Evolutionary conservation across 352 stramenopile genomes (phyloP).

Genomic region (Globisporangium perplexum): DNA sequence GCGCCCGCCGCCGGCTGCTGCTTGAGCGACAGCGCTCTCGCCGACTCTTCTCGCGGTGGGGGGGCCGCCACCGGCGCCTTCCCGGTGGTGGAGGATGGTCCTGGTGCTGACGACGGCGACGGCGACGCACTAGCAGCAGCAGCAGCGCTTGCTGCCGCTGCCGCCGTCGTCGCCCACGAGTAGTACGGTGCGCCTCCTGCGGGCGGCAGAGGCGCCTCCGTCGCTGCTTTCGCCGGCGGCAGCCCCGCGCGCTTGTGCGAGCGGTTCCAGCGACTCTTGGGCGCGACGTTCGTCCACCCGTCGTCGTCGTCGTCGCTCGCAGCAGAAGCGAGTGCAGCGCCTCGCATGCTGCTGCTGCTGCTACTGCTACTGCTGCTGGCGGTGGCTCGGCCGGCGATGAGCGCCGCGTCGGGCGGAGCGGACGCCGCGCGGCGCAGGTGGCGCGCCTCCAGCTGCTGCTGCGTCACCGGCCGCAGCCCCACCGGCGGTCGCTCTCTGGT

Average conservation of each 20-base stretch:
- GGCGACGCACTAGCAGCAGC: too few species aligned
- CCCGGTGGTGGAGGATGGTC: too few species aligned
- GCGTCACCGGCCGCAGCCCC: constrained; percentile 12
- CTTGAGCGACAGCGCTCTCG: neutral
- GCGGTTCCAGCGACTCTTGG: constrained; percentile 10
- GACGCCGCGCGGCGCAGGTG: constrained; percentile 2
- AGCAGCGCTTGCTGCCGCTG: neutral
- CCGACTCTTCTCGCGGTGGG: constrained; percentile 4
- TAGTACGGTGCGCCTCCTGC: constrained; percentile 3
- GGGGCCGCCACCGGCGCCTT: neutral
- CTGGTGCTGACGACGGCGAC: too few species aligned
- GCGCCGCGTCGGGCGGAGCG: neutral
- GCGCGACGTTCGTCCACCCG: constrained; percentile 13
- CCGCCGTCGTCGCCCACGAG: constrained; percentile 10
- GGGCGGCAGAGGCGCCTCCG: neutral
- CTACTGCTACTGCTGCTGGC: neutral
- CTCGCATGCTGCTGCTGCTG: neutral
- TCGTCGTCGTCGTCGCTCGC: constrained; percentile 3
- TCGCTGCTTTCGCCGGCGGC: neutral
- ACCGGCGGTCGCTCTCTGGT: constrained; percentile 7
- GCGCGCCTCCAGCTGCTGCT: constrained; percentile 14
- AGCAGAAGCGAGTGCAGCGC: neutral
- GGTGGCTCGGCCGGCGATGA: too few species aligned
- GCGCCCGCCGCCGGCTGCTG: neutral
- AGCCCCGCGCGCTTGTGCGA: constrained; percentile 5